Evolutionary conservation across 257 asterid genomes (phyloP), one percentile per base, ranked within the genome.

Genomic region (Capsicum baccatum): DNA sequence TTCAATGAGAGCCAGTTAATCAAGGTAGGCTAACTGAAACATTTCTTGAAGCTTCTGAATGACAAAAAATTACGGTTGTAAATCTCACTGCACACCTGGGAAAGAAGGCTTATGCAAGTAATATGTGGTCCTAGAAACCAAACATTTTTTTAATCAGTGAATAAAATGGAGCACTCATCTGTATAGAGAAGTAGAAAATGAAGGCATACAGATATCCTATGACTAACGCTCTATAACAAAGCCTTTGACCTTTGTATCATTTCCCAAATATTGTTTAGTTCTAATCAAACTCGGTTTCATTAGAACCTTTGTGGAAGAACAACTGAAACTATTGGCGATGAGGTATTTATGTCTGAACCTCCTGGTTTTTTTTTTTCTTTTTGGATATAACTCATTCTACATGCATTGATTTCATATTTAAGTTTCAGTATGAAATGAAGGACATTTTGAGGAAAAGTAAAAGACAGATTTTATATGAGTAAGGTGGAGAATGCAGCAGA

Each of bases 281-380:
- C 94, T 86, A 64, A 2, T 87, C 87, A 87, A 81, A 90, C 94
- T 81, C 84, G 73, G 57, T 83, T 83, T 64, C 89, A 88, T 84
- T 92, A 78, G 85, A 86, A 89, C 68, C 79, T 86, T 89, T 89
- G 60, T 79, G 97, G 94, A 50, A 92, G n/a, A n/a, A n/a, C n/a
- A n/a, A n/a, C n/a, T n/a, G n/a, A n/a, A 66, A 33, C 73, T 33
- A 44, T 66, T 66, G 73, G 37, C 6, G 48, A 12, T 66, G 73
- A 11, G 19, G 42, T 37, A 17, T 33, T 33, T 33, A 66, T 33
- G 9, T 66, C 39, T 62, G 69, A 19, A 62, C 37, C 39, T 62
- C 69, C 14, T 19, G 1, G 8, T n/a, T 66, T 33, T 37, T 63
- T 37, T 66, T 19, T 2, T 7, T n/a, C 33, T 33, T 37, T 63